These are phyloP conservation scores for Sporothrix brasiliensis DNA, from an alignment of 2,329 filamentous ascomycete genomes.

Conservation along the genomic window DNA sequence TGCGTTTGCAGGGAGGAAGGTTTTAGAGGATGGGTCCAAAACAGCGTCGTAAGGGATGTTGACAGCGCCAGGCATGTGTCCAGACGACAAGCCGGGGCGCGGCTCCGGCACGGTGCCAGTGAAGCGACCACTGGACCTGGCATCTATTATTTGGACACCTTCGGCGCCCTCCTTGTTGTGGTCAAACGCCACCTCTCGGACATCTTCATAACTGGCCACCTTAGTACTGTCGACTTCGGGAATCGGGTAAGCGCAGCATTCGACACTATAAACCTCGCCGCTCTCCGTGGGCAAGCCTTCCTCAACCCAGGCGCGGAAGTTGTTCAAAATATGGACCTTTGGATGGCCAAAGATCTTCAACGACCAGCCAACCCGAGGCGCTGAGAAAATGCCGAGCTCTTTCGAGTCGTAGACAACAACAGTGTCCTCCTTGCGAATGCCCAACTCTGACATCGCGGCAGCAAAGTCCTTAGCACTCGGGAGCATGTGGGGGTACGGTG, in stretches of 20 bases:
- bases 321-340: conserved; percentile 88
- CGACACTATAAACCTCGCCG: conserved; percentile 70
- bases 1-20: conserved; percentile 71
- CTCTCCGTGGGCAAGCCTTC: conserved; percentile 79
- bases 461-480: conserved; percentile 80
- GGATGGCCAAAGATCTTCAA: conserved; percentile 85
- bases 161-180: conserved; percentile 80
- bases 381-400: conserved; percentile 91
- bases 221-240: conserved; percentile 61
- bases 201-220: conserved; percentile 79
- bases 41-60: conserved; percentile 79
- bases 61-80: conserved; percentile 87
- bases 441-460: conserved; percentile 83
- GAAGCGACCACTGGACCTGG: conserved; percentile 77
- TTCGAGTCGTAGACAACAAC: conserved; percentile 93
- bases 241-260: conserved; percentile 67
- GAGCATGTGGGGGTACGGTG: conserved; percentile 95
- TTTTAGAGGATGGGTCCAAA: conserved; percentile 80
- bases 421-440: conserved; percentile 82
- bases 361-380: conserved; percentile 92
- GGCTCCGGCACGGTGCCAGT: conserved; percentile 84
- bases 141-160: conserved; percentile 86
- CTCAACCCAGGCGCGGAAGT: conserved; percentile 92
- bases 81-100: conserved; percentile 79
- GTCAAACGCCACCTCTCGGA: conserved; percentile 75